Percentiles rank a stretch among this genome's conserved stretches.
phyloP scores from a whole-genome alignment of 208 protist genomes.

The Leishmania aethiopica region DNA sequence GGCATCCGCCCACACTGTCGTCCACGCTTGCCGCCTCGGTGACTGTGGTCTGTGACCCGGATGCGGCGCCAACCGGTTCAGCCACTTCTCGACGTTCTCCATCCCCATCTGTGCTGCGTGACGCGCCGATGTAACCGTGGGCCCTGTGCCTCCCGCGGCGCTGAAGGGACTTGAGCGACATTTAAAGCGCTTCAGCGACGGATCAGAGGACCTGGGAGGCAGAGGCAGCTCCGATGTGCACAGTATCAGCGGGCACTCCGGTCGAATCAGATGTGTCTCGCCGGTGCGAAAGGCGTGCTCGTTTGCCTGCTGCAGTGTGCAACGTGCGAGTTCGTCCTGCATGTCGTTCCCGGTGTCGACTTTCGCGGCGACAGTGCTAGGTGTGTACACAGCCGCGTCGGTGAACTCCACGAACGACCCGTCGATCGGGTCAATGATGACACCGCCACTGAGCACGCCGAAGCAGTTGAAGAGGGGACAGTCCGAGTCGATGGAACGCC shows the following conservation, averaged over 20 bases:
- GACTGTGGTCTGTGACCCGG: no score
- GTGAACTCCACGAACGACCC: conserved; percentile 57
- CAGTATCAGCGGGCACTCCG: conserved; percentile 20
- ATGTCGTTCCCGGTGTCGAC: neutral
- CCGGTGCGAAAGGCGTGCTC: conserved; percentile 22
- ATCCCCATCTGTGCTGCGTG: conserved; percentile 1
- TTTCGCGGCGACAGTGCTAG: neutral
- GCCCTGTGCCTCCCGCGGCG: neutral
- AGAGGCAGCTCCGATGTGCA: conserved; percentile 25
- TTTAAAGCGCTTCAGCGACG: no score
- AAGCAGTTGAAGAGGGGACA: conserved; percentile 67
- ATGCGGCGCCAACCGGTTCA: neutral
- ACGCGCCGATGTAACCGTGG: conserved; percentile 3
- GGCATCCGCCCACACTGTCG: neutral
- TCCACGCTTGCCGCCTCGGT: neutral
- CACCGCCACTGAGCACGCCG: conserved; percentile 65
- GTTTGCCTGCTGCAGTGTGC: conserved; percentile 8
- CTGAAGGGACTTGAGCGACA: neutral
- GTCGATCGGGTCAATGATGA: conserved; percentile 47
- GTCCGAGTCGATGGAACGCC: conserved; percentile 27
- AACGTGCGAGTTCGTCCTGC: neutral
- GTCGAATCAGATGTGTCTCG: conserved; percentile 6
- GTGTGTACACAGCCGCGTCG: conserved; percentile 30
- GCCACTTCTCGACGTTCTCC: conserved; percentile 4
- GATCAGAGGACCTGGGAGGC: conserved; percentile 2